Evolutionary conservation across 441 rosid genomes (phyloP).

Genomic region (Mallotus repandus): DNA sequence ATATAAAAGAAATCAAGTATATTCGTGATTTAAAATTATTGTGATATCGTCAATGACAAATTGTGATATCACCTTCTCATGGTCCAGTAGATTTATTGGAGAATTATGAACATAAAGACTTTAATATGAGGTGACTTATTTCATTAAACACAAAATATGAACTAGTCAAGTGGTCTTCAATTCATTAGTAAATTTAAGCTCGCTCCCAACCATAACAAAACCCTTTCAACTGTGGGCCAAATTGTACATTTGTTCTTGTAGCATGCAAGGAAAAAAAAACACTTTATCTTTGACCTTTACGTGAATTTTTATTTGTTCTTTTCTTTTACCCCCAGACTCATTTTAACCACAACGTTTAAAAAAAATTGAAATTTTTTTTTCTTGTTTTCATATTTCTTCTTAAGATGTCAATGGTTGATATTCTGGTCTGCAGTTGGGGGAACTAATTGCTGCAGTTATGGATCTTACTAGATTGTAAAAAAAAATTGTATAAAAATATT

Average conservation of each 20-base stretch:
- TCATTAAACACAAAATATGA: not conserved
- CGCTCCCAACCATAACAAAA: too few species aligned
- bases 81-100: not conserved
- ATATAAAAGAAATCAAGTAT: too few species aligned
- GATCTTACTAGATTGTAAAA: not conserved
- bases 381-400: not conserved
- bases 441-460: not conserved
- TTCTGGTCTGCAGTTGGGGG: not conserved
- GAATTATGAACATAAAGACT: not conserved
- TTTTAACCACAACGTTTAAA: not conserved
- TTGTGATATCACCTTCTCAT: not conserved
- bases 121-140: not conserved
- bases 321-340: not conserved
- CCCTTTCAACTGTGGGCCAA: not conserved
- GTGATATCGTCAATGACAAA: conserved; percentile 8
- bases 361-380: too few species aligned
- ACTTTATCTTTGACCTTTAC: not conserved
- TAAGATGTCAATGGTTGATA: not conserved
- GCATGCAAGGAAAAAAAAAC: not conserved
- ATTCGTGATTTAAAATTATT: too few species aligned
- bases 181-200: not conserved
- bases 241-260: not conserved
- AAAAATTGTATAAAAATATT: too few species aligned
- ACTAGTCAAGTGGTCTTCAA: not conserved
- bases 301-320: not conserved